phyloP scores from a whole-genome alignment of 768 basidiomycete genomes.

The Tulasnella sp. region DNA sequence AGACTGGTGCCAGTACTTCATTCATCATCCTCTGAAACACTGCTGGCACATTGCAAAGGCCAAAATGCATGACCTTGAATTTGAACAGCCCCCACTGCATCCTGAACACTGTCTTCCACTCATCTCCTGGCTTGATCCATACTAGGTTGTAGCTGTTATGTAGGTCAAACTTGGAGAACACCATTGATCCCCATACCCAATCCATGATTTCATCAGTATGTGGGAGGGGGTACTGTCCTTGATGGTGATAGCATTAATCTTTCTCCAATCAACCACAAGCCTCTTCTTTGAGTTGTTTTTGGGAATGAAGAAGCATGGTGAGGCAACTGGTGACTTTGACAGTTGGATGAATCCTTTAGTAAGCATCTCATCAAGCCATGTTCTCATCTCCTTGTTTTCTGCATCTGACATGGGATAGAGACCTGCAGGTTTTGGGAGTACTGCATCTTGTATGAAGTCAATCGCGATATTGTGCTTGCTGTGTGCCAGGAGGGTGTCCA shows the following conservation, averaged over 20 bases:
- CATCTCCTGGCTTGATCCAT: constrained; percentile 4
- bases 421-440: constrained; percentile 23
- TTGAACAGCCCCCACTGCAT: not conserved
- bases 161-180: constrained; percentile 8
- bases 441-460: constrained; percentile 26
- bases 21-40: constrained; percentile 22
- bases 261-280: not conserved
- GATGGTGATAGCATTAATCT: not conserved
- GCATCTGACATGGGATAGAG: constrained; percentile 29
- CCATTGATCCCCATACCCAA: not conserved
- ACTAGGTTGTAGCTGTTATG: constrained; percentile 3
- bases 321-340: constrained; percentile 22
- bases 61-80: constrained; percentile 18
- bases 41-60: constrained; percentile 22
- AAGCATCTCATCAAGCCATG: constrained; percentile 32
- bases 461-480: constrained; percentile 31
- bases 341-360: constrained; percentile 29
- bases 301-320: constrained; percentile 10
- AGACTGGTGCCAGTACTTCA: constrained; percentile 17
- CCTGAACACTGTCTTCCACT: constrained; percentile 15
- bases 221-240: not conserved
- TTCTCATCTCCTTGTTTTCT: constrained; percentile 29
- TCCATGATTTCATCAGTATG: constrained; percentile 16
- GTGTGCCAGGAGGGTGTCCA: constrained; percentile 29
- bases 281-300: constrained; percentile 16